Percentiles rank a stretch among this genome's conserved stretches.
Evolutionary conservation across 2,329 filamentous ascomycete genomes (phyloP).

Genomic region (Endoconidiophora laricicola): DNA sequence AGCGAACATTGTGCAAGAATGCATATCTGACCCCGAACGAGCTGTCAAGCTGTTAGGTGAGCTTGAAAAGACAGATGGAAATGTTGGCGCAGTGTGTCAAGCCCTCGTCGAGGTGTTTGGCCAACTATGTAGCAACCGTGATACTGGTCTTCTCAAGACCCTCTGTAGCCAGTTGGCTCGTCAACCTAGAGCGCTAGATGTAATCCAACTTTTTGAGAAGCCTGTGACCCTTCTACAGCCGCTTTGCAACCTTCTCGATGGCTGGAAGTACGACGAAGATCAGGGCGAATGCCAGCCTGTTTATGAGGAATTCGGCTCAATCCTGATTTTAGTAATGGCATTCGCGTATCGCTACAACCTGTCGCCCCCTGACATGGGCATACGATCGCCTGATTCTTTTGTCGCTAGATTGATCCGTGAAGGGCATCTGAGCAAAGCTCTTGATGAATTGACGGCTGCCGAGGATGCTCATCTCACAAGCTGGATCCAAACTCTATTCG

Average conservation of each 20-base stretch:
- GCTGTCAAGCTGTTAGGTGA: constrained; percentile 64
- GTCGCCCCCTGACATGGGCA: constrained; percentile 45
- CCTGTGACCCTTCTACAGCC: constrained; percentile 53
- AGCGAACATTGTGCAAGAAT: constrained; percentile 62
- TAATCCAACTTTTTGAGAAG: constrained; percentile 60
- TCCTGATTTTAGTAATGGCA: constrained; percentile 55
- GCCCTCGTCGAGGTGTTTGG: constrained; percentile 58
- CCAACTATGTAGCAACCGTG: constrained; percentile 52
- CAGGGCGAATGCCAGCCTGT: constrained; percentile 62
- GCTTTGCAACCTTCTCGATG: constrained; percentile 57
- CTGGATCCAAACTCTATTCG: constrained; percentile 66
- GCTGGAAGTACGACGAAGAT: constrained; percentile 69
- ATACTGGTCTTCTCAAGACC: constrained; percentile 64
- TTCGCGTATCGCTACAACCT: constrained; percentile 63
- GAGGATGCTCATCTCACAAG: constrained; percentile 51
- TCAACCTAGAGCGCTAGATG: constrained; percentile 55
- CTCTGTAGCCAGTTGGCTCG: constrained; percentile 58
- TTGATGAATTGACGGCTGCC: constrained; percentile 44
- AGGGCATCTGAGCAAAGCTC: constrained; percentile 37
- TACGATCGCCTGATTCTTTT: constrained; percentile 43
- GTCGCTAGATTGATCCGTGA: constrained; percentile 48
- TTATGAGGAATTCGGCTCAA: constrained; percentile 71
- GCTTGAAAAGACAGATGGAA: constrained; percentile 79
- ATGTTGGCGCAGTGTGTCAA: constrained; percentile 69
- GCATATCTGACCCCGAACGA: constrained; percentile 56